These are phyloP conservation scores for Diphasiastrum complanatum DNA, from an alignment of 83 land plant species.

Conservation along the genomic window DNA sequence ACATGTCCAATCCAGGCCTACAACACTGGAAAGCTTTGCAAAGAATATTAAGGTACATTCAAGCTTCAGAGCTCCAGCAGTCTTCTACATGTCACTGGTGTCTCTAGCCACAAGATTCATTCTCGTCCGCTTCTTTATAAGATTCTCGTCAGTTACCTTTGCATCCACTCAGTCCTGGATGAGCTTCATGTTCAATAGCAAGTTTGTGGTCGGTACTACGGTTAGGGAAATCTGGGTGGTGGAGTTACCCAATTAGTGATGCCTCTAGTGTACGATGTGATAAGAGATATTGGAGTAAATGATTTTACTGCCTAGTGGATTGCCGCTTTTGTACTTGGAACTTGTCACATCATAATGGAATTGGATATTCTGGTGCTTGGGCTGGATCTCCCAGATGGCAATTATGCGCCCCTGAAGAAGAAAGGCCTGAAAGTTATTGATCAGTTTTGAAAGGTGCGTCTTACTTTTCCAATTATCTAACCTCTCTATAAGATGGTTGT, in stretches of 20 bases:
- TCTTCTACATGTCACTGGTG: conserved; percentile 41
- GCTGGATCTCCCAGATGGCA: not conserved
- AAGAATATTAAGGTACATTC: no score
- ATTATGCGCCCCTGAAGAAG: not conserved
- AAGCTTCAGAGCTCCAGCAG: conserved; percentile 57
- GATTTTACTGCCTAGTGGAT: not conserved
- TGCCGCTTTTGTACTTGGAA: no score
- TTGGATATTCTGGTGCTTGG: not conserved
- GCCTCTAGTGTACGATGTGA: not conserved
- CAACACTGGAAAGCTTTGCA: no score
- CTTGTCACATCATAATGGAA: no score
- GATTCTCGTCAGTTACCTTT: conserved; percentile 66
- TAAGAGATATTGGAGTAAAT: not conserved
- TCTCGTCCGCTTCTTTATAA: conserved; percentile 52
- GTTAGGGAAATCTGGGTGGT: not conserved
- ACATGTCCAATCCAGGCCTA: no score
- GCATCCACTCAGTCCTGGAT: conserved; percentile 77
- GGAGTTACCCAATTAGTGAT: no score
- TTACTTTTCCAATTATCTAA: no score
- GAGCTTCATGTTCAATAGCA: conserved; percentile 70
- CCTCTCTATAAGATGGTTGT: no score
- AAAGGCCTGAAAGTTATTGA: not conserved
- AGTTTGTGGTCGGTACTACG: conserved; percentile 57
- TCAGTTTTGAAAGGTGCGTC: not conserved
- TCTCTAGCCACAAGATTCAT: conserved; percentile 41